Conservation (phyloP, 805 yeast genomes). For the Spathaspora sp. region DNA sequence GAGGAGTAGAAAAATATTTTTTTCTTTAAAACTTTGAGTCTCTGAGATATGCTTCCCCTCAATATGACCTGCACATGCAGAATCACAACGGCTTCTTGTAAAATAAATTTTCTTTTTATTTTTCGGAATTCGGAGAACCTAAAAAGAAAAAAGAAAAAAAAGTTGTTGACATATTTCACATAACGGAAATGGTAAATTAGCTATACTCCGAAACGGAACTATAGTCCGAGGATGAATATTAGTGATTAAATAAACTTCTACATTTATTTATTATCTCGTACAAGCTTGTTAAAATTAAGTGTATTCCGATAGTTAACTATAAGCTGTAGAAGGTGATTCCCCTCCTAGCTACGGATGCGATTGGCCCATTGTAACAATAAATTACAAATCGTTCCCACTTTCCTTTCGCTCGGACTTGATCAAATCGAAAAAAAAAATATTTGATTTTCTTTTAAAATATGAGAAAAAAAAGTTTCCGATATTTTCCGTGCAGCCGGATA, state of each 20-base stretch:
- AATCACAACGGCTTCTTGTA: not conserved
- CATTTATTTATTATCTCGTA: no score
- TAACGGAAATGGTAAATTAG: not conserved
- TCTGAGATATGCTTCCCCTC: not conserved
- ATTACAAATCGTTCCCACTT: not conserved
- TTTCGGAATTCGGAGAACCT: not conserved
- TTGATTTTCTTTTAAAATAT: not conserved
- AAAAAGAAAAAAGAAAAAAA: not conserved
- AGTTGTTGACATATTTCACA: not conserved
- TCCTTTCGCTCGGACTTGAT: not conserved
- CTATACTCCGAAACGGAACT: not conserved
- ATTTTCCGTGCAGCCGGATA: not conserved
- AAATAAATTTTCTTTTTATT: not conserved
- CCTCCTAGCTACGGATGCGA: not conserved
- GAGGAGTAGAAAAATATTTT: not conserved
- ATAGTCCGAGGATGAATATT: not conserved
- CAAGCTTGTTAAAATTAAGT: not conserved
- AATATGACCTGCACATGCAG: not conserved
- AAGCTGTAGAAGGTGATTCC: not conserved
- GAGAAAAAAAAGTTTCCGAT: not conserved
- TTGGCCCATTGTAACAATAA: not conserved
- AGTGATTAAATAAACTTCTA: not conserved
- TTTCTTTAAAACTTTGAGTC: not conserved
- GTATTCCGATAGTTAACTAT: not conserved
- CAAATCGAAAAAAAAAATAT: not conserved